A percentile compares a stretch with the other conserved stretches of the same genome.
These are phyloP conservation scores for Zygosaccharomyces kombuchaensis DNA, from an alignment of 805 yeast genomes.

Conservation along the genomic window DNA sequence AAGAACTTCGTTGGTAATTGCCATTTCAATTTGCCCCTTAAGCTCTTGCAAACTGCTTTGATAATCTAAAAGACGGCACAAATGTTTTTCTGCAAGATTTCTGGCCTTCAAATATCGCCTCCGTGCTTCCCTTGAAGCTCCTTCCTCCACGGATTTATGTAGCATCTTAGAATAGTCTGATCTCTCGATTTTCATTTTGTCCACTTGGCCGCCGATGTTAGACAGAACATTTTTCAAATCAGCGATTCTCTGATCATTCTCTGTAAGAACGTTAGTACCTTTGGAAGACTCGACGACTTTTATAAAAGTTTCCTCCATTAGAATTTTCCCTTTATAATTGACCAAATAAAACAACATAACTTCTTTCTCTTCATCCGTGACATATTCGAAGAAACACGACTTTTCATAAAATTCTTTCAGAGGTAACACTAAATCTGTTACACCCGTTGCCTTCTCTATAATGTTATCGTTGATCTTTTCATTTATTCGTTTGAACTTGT, in stretches of 20 bases:
- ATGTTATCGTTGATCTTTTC: slow-evolving; percentile 16
- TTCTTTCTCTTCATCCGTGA: slow-evolving; percentile 15
- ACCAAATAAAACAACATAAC: slow-evolving; percentile 21
- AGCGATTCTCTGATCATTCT: slow-evolving; percentile 34
- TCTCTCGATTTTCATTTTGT: slow-evolving; percentile 21
- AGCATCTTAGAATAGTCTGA: slow-evolving; percentile 14
- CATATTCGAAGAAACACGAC: slow-evolving; percentile 9
- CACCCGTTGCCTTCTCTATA: slow-evolving; percentile 15
- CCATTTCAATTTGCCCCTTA: slow-evolving; percentile 40
- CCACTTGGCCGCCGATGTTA: slow-evolving; percentile 17
- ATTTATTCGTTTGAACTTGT: slow-evolving; percentile 10
- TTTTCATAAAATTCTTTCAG: slow-evolving; percentile 17
- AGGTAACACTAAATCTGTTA: slow-evolving; percentile 24
- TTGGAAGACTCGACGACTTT: slow-evolving; percentile 22
- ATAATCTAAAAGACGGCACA: slow-evolving; percentile 32
- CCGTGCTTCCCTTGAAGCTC: slow-evolving; percentile 29
- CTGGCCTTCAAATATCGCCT: slow-evolving; percentile 35
- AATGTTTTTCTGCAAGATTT: slow-evolving; percentile 35
- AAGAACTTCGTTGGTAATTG: slow-evolving; percentile 40
- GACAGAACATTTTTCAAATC: slow-evolving; percentile 31
- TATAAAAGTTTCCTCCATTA: slow-evolving; percentile 13
- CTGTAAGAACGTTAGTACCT: slow-evolving; percentile 25
- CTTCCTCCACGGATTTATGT: slow-evolving; percentile 20
- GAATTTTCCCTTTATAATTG: slow-evolving; percentile 16
- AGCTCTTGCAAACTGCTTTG: slow-evolving; percentile 38